Conservation (phyloP, 2,329 filamentous ascomycete genomes). For the Pseudogymnoascus sp. region DNA sequence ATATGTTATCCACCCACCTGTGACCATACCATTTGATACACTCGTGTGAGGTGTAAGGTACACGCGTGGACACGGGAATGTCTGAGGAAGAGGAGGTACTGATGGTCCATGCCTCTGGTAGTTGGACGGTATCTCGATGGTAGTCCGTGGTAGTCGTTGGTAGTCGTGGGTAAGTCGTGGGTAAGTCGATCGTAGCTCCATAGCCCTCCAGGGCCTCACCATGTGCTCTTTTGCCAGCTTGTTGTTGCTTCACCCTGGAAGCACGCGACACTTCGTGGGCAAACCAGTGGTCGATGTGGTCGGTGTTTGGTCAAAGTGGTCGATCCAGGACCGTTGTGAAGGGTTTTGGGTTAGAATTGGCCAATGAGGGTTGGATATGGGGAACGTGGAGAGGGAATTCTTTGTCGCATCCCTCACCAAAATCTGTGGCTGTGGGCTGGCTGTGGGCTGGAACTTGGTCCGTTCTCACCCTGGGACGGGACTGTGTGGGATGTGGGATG, state of each 20-base stretch:
- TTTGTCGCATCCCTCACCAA: background rate
- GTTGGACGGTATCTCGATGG: background rate
- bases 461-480: background rate
- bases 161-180: background rate
- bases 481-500: background rate
- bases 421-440: background rate
- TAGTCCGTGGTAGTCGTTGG: background rate
- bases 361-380: background rate
- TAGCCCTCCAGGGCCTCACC: background rate
- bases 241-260: slow-evolving; percentile 5
- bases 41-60: background rate
- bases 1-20: background rate
- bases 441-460: background rate
- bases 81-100: background rate
- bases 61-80: background rate
- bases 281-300: slow-evolving; percentile 1
- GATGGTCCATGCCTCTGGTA: background rate
- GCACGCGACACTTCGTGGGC: slow-evolving; percentile 9
- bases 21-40: slow-evolving; percentile 2
- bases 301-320: background rate
- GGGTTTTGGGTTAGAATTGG: background rate
- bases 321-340: background rate
- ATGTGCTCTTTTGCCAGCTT: background rate
- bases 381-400: background rate
- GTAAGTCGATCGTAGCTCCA: slow-evolving; percentile 1